Conservation (phyloP, 2,329 filamentous ascomycete genomes). For the Grosmannia huntii region DNA sequence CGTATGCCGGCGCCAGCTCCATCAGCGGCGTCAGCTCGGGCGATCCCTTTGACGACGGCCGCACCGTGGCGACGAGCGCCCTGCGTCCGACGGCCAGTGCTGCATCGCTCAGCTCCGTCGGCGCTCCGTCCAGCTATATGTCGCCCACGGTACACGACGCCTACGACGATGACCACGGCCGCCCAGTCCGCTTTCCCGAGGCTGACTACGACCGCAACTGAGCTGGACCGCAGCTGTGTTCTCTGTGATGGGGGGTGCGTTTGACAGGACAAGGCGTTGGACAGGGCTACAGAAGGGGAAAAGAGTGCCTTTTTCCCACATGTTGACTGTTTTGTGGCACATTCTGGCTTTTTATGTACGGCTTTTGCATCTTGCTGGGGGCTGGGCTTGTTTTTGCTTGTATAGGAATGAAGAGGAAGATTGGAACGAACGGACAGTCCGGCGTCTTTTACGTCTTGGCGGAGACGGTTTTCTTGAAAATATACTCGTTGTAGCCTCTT, state of each 20-base stretch:
- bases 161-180: conserved; percentile 27
- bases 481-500: too few species aligned
- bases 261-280: neutral
- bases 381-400: neutral
- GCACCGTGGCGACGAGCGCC: conserved; percentile 8
- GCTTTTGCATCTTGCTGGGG: neutral
- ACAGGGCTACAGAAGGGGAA: neutral
- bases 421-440: too few species aligned
- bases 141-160: conserved; percentile 27
- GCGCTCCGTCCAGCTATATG: conserved; percentile 20
- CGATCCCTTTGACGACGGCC: conserved; percentile 35
- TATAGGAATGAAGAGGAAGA: neutral
- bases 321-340: too few species aligned
- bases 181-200: conserved; percentile 40
- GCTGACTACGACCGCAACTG: conserved; percentile 42
- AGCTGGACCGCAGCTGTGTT: neutral
- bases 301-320: too few species aligned
- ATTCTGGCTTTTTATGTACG: neutral
- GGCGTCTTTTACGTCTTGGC: too few species aligned
- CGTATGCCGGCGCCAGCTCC: neutral
- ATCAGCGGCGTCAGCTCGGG: conserved; percentile 4
- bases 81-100: conserved; percentile 12
- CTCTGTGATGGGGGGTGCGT: neutral
- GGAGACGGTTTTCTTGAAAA: too few species aligned
- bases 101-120: conserved; percentile 5